Evolutionary conservation across 179 eudicot genomes (phyloP).

Genomic region (Heliamphora pulchella): DNA sequence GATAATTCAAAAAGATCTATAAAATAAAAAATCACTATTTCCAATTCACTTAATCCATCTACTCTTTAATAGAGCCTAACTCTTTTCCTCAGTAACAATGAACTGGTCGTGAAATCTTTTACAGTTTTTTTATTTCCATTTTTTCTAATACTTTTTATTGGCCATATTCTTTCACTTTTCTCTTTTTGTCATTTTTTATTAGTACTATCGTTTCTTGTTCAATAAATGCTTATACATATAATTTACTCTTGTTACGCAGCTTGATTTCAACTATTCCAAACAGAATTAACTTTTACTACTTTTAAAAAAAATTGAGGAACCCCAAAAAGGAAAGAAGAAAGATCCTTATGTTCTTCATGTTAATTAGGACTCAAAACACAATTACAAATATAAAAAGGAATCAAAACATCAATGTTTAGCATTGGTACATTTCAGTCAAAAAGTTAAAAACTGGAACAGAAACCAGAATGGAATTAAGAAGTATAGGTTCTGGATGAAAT

Average conservation of each 20-base stretch:
- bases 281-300: background rate
- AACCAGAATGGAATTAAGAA: too few relatives aligned
- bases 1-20: too few relatives aligned
- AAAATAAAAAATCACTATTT: too few relatives aligned
- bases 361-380: too few relatives aligned
- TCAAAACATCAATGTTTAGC: too few relatives aligned
- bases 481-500: too few relatives aligned
- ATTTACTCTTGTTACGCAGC: background rate
- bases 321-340: background rate
- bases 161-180: background rate
- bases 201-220: background rate
- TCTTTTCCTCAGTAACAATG: background rate
- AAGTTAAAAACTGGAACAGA: too few relatives aligned
- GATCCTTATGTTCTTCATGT: too few relatives aligned
- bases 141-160: background rate
- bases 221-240: background rate
- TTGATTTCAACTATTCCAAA: background rate
- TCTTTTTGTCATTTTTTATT: background rate
- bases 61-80: background rate
- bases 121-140: too few relatives aligned
- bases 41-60: background rate
- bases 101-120: background rate
- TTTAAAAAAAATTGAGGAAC: background rate
- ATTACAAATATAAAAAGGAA: too few relatives aligned
- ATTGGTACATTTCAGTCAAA: too few relatives aligned